These are phyloP conservation scores for Epichloe baconii DNA, from an alignment of 2,329 filamentous ascomycete genomes.

Conservation along the genomic window DNA sequence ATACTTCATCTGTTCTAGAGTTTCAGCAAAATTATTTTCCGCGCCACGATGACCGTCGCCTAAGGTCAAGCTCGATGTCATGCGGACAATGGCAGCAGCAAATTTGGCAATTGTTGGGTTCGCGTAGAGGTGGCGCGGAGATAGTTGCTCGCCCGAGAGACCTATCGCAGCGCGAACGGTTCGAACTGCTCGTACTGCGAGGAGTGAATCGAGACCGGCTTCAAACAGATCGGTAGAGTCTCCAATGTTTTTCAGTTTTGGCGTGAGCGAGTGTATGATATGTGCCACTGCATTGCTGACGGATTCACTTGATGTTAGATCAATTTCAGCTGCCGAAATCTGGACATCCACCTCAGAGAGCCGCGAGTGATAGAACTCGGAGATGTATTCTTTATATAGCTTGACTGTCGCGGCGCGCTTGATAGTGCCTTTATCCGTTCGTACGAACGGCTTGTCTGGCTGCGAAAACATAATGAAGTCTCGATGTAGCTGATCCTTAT, in stretches of 20 bases:
- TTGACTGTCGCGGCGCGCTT: conserved; percentile 26
- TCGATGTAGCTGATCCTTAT: conserved; percentile 28
- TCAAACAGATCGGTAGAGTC: conserved; percentile 15
- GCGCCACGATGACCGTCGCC: conserved; percentile 16
- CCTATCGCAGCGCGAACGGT: conserved; percentile 17
- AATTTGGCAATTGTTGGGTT: conserved; percentile 17
- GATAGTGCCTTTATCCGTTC: conserved; percentile 32
- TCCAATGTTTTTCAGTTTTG: conserved; percentile 3
- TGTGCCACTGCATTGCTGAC: conserved; percentile 9
- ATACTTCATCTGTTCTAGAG: not conserved
- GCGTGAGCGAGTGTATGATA: conserved; percentile 9
- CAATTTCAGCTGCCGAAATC: conserved; percentile 1
- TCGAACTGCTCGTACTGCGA: conserved; percentile 17
- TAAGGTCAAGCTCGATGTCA: conserved; percentile 1
- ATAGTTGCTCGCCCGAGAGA: conserved; percentile 15
- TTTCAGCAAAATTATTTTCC: conserved; percentile 16
- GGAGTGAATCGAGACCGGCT: conserved; percentile 20
- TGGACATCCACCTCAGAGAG: conserved; percentile 10
- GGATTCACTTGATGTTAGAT: not conserved
- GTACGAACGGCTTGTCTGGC: conserved; percentile 28
- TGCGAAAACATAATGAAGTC: conserved; percentile 28
- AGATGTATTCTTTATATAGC: conserved; percentile 32
- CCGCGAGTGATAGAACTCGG: conserved; percentile 26
- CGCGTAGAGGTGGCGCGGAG: conserved; percentile 22
- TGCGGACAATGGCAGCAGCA: conserved; percentile 10